Percentiles rank a stretch among this genome's conserved stretches.
These are phyloP conservation scores for Suzukiozyma palmioleophila DNA, from an alignment of 1,139 yeast genomes.

Conservation along the genomic window DNA sequence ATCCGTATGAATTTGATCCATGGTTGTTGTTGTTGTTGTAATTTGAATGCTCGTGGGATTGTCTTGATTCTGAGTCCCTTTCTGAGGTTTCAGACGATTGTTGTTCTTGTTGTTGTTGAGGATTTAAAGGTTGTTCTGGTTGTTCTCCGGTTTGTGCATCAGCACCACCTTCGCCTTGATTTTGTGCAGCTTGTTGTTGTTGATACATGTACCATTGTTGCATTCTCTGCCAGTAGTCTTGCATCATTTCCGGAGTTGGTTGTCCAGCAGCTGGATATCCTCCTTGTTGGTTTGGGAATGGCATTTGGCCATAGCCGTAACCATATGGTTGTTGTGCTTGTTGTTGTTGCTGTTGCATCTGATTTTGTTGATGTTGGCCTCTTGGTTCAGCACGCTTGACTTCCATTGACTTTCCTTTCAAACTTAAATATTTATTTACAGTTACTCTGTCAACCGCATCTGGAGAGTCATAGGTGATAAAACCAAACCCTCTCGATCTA, in stretches of 20 bases:
- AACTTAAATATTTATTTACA: conserved; percentile 72
- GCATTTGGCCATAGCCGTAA: conserved; percentile 18
- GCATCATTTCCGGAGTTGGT: conserved; percentile 80
- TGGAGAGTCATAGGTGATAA: conserved; percentile 93
- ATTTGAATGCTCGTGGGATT: conserved; percentile 12
- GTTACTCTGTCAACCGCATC: conserved; percentile 93
- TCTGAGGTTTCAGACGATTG: conserved; percentile 17
- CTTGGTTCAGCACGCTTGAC: conserved; percentile 98
- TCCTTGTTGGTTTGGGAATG: conserved; percentile 25
- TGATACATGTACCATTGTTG: conserved; percentile 71
- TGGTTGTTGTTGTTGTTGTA: conserved; percentile 5
- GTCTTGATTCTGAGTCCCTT: conserved; percentile 7
- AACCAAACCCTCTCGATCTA: conserved; percentile 96
- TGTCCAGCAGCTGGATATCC: conserved; percentile 24
- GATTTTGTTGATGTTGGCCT: conserved; percentile 44
- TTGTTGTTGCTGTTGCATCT: conserved; percentile 35
- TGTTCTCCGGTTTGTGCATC: conserved; percentile 34
- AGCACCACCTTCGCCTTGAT: conserved; percentile 12
- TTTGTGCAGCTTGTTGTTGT: conserved; percentile 41
- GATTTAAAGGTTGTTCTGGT: conserved; percentile 51
- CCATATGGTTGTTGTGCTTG: conserved; percentile 34
- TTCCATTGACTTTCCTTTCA: conserved; percentile 90
- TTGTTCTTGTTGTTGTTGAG: conserved; percentile 52
- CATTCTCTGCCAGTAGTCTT: conserved; percentile 84
- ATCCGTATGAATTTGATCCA: conserved; percentile 10